Conservation (phyloP, 768 basidiomycete genomes). For the Pleurotus eryngii region DNA sequence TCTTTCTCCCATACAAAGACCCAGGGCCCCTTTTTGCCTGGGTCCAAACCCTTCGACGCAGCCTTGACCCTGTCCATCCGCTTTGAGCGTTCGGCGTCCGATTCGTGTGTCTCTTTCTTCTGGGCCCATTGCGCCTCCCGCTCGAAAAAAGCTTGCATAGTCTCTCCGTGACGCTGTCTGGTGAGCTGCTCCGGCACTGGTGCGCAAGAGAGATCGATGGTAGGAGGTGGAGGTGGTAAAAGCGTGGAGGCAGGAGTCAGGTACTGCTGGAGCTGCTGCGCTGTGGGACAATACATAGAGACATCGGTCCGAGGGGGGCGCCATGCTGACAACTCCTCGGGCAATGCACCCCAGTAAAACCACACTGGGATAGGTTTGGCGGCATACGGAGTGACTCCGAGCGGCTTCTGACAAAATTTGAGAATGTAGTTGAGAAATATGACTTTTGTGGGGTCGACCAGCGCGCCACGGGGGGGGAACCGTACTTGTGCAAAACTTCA, state of each 20-base stretch:
- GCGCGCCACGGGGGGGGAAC: not conserved
- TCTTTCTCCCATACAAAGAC: conserved; percentile 20
- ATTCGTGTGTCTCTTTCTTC: not conserved
- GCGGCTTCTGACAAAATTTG: not conserved
- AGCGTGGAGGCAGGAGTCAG: not conserved
- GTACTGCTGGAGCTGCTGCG: not conserved
- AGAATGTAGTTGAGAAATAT: not conserved
- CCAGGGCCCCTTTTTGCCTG: conserved; percentile 15
- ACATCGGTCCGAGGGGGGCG: not conserved
- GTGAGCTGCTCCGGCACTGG: not conserved
- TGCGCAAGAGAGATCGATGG: too few species aligned
- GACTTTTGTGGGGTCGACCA: not conserved
- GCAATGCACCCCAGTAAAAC: conserved; percentile 2
- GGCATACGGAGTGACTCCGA: not conserved
- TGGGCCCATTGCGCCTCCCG: not conserved
- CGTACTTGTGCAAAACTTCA: not conserved
- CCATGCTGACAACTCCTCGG: not conserved
- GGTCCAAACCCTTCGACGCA: conserved; percentile 16
- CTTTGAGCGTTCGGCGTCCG: not conserved
- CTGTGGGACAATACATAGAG: not conserved
- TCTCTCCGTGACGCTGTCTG: not conserved
- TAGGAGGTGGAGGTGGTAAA: not conserved
- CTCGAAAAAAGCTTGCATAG: conserved; percentile 3
- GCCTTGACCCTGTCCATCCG: conserved; percentile 1
- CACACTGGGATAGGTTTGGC: not conserved